Evolutionary conservation across 2,329 filamentous ascomycete genomes (phyloP), one percentile per base, ranked within the genome.

Genomic region (Dothistroma pini): DNA sequence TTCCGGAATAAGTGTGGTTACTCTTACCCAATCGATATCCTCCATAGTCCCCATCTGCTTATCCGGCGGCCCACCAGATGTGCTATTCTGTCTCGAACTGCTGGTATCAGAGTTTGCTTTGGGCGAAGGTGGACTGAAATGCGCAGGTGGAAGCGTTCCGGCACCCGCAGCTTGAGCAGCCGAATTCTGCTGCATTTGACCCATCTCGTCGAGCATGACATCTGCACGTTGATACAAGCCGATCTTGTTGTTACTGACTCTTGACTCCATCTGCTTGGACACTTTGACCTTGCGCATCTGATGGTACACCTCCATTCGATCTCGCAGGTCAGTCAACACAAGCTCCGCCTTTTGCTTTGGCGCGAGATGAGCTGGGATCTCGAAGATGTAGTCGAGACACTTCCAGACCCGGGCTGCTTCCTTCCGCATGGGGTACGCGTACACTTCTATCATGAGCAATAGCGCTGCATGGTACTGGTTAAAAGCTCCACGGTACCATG

Each of bases 381-480:
- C 83, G 71, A 90, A 92, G 25, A 89, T 85, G 70, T 86, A 91
- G 70, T 92, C 88, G 29, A 91, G 77, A 68, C 86, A 88, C 35
- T 78, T 76, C 88, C 89, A 91, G 60, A 91, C 88, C 9, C 88
- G 82, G 25, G 83, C 81, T 1, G 85, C 84, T 62, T 89, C 81
- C 55, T 80, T 80, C 53, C 82, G 79, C 57, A 81, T 76, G 0
- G 85, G 83, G 47, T 81, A 80, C 52, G 82, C 81, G 70, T 86
- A 88, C 4, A 90, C 76, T 70, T 92, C 88, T 22, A 85, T 83
- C 7, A 90, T 79, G 22, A 93, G 77, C 0, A 92, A 79, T 34
- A 92, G 79, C 0, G 88, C 87, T 4, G 83, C 81, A 69, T 91
- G 89, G 72, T 87, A 90, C 71, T 91, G 89, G 63, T 89, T 86